phyloP scores from a whole-genome alignment of 345 rosid genomes.

The Crucihimalaya himalaica region DNA sequence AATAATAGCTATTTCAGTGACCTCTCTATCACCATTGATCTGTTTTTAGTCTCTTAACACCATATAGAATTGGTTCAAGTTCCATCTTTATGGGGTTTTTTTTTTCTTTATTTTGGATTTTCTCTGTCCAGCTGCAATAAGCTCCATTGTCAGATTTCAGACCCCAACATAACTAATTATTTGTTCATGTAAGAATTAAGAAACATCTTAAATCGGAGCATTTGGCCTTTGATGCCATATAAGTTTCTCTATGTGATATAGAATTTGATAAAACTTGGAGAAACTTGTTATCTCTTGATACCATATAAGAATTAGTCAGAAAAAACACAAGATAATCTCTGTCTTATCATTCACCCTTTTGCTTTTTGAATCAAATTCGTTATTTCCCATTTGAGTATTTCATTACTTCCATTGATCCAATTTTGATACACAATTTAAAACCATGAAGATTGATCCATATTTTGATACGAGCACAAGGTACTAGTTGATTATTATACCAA shows the following conservation, averaged over 20 bases:
- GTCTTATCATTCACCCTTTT: background rate
- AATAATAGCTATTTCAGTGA: background rate
- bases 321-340: background rate
- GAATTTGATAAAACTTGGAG: too few species aligned
- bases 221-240: background rate
- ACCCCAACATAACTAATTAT: background rate
- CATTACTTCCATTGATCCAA: background rate
- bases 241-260: background rate
- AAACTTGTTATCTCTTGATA: too few species aligned
- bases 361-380: background rate
- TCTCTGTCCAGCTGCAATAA: background rate
- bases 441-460: background rate
- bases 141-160: background rate
- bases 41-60: constrained; percentile 9
- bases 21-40: background rate
- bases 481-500: background rate
- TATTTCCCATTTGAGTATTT: background rate
- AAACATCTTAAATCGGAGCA: background rate
- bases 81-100: background rate
- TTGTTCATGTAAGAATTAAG: background rate
- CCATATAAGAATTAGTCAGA: background rate
- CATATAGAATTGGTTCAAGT: background rate
- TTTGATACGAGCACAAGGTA: background rate
- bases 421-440: background rate
- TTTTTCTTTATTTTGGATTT: background rate